Evolutionary conservation across 2,329 filamentous ascomycete genomes (phyloP).

Genomic region (Beauveria rudraprayagi): DNA sequence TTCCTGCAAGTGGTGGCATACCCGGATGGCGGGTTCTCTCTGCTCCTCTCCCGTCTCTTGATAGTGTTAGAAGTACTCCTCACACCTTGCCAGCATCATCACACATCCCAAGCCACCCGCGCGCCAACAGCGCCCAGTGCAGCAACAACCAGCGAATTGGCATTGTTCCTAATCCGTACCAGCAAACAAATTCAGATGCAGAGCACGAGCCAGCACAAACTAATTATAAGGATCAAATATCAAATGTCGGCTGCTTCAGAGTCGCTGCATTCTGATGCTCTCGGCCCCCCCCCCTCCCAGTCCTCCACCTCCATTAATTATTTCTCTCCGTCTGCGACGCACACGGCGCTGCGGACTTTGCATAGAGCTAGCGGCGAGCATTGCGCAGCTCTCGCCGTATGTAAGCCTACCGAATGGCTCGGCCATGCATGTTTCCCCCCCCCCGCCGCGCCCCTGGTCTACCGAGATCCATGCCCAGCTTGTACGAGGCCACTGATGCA

Average conservation of each 20-base stretch:
- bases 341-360: slow-evolving; percentile 2
- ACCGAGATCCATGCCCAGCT: neutral
- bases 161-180: neutral
- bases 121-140: neutral
- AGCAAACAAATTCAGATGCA: neutral
- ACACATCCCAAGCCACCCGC: neutral
- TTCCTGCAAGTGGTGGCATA: no score
- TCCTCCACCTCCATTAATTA: neutral
- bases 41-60: no score
- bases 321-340: no score
- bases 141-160: neutral
- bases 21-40: no score
- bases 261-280: no score
- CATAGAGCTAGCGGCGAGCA: slow-evolving; percentile 11
- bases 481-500: neutral
- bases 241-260: no score
- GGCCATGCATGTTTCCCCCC: neutral
- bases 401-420: slow-evolving; percentile 21
- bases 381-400: slow-evolving; percentile 18
- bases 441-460: neutral
- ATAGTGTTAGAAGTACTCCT: no score
- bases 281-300: neutral
- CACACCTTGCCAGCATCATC: no score
- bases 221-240: no score
- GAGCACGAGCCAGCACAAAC: neutral